A percentile compares a stretch with the other conserved stretches of the same genome.
These are phyloP conservation scores for Hemileccinum rubropunctum DNA, from an alignment of 768 basidiomycete species.

Conservation along the genomic window DNA sequence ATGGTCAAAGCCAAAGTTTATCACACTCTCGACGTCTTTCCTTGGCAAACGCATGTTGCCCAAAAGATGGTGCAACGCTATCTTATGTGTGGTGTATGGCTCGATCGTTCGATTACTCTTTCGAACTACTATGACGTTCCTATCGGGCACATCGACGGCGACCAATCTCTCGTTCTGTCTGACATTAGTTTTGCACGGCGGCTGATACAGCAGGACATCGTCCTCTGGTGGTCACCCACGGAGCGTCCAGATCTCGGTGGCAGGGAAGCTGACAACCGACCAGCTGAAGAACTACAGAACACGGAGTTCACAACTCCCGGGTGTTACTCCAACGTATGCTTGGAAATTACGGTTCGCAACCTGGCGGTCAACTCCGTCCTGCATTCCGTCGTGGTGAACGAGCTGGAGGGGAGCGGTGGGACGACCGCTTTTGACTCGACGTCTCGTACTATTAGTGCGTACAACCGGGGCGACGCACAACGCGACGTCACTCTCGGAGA, in stretches of 20 bases:
- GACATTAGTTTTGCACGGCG: constrained; percentile 91
- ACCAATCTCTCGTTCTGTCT: constrained; percentile 82
- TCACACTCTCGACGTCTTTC: constrained; percentile 79
- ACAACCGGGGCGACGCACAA: constrained; percentile 56
- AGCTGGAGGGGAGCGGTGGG: constrained; percentile 94
- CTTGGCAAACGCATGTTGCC: constrained; percentile 84
- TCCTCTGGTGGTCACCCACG: constrained; percentile 95
- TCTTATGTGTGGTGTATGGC: constrained; percentile 71
- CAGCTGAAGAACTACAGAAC: constrained; percentile 72
- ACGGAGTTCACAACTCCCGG: constrained; percentile 86
- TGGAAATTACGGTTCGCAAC: constrained; percentile 87
- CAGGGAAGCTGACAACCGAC: constrained; percentile 79
- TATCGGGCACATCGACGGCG: constrained; percentile 87
- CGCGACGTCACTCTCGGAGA: constrained; percentile 85
- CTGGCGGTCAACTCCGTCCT: constrained; percentile 92
- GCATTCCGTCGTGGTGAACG: constrained; percentile 93
- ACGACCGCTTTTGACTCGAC: constrained; percentile 92
- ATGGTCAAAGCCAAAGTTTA: constrained; percentile 77
- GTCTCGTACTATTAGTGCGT: constrained; percentile 88
- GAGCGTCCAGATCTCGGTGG: constrained; percentile 92
- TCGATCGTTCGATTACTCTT: constrained; percentile 74
- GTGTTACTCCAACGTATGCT: constrained; percentile 88
- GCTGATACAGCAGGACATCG: constrained; percentile 80
- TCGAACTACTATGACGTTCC: constrained; percentile 93
- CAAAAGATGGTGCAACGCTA: constrained; percentile 85